These are phyloP conservation scores for Talaromyces marneffei DNA, from an alignment of 2,329 filamentous ascomycete genomes.

Conservation along the genomic window DNA sequence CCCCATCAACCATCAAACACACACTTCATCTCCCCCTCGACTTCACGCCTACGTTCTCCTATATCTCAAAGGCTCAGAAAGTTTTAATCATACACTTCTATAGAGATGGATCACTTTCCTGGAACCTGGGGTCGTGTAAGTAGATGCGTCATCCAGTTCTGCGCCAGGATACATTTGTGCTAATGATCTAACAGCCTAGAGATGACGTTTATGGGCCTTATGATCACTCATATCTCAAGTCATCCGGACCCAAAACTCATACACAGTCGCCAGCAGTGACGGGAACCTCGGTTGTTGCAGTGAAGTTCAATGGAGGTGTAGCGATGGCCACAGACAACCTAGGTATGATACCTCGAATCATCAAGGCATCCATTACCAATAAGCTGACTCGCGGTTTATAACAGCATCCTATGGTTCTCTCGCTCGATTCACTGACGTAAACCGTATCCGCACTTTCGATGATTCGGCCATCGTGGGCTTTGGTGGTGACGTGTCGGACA, in stretches of 20 bases:
- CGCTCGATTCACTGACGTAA: constrained; percentile 93
- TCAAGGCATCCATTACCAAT: neutral
- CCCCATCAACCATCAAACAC: neutral
- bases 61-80: neutral
- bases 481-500: constrained; percentile 95
- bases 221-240: constrained; percentile 76
- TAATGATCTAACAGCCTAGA: constrained; percentile 64
- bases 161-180: constrained; percentile 18
- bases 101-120: constrained; percentile 59
- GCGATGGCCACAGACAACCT: constrained; percentile 97
- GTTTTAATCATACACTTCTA: neutral
- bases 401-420: constrained; percentile 94
- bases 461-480: constrained; percentile 81
- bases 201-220: constrained; percentile 96
- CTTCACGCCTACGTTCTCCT: neutral
- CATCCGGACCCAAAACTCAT: constrained; percentile 66
- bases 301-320: constrained; percentile 95
- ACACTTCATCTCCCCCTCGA: neutral
- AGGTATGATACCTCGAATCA: constrained; percentile 49
- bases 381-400: neutral
- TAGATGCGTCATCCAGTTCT: constrained; percentile 12
- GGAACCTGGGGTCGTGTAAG: constrained; percentile 62
- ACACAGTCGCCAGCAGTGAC: constrained; percentile 93
- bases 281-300: constrained; percentile 86
- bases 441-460: constrained; percentile 87